These are phyloP conservation scores for Pestalotiopsis fici DNA, from an alignment of 2,329 filamentous ascomycete genomes.

Conservation along the genomic window DNA sequence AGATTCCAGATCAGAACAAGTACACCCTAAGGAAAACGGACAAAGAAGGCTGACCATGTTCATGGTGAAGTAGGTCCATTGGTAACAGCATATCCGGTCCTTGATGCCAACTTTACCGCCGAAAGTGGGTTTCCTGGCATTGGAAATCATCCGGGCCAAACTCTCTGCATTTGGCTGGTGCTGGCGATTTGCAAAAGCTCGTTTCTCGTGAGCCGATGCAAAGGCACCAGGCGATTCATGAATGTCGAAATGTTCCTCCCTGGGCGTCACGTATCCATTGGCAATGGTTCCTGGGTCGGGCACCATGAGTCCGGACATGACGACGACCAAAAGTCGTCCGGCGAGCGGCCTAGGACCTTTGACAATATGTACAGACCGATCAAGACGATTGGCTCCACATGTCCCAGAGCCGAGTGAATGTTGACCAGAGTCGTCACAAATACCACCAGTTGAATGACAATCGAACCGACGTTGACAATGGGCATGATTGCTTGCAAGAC, in stretches of 20 bases:
- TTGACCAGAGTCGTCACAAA: slow-evolving; percentile 56
- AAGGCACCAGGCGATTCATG: slow-evolving; percentile 15
- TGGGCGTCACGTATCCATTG: slow-evolving; percentile 28
- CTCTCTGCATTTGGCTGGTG: slow-evolving; percentile 21
- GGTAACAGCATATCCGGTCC: slow-evolving; percentile 53
- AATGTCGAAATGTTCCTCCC: slow-evolving; percentile 22
- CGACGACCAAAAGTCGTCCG: slow-evolving; percentile 45
- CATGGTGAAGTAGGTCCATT: slow-evolving; percentile 80
- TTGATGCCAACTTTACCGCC: slow-evolving; percentile 42
- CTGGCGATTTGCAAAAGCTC: slow-evolving; percentile 12
- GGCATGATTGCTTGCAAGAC: slow-evolving; percentile 39
- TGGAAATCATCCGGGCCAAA: slow-evolving; percentile 35
- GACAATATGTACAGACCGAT: slow-evolving; percentile 49
- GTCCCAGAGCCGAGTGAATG: slow-evolving; percentile 50
- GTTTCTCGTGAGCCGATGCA: slow-evolving; percentile 14
- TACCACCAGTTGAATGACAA: slow-evolving; percentile 51
- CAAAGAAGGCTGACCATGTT: slow-evolving; percentile 30
- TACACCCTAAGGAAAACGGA: not conserved
- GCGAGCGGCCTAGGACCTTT: slow-evolving; percentile 46
- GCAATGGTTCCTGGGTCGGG: slow-evolving; percentile 17
- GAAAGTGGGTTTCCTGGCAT: slow-evolving; percentile 23
- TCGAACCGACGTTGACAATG: slow-evolving; percentile 52
- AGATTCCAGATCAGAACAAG: not conserved
- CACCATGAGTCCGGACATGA: slow-evolving; percentile 24
- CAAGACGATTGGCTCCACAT: slow-evolving; percentile 48